A percentile compares a stretch with the other conserved stretches of the same genome.
Evolutionary conservation across 306 rosid genomes (phyloP).

Genomic region (Casuarina cunninghamiana): DNA sequence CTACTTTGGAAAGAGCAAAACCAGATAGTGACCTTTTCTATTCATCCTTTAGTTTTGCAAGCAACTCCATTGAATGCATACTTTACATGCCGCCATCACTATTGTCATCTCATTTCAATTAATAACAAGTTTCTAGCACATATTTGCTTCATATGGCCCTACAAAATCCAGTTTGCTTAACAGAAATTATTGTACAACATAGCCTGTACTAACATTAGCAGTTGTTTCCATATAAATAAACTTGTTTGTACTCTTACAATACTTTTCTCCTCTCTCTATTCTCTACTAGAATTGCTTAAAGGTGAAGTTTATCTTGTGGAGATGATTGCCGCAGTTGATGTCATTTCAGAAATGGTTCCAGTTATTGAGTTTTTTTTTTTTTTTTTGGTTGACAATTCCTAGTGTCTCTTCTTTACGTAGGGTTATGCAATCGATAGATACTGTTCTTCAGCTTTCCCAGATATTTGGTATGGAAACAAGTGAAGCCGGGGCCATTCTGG

Average conservation of each 20-base stretch:
- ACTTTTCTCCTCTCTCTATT: neutral
- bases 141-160: neutral
- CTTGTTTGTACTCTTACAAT: neutral
- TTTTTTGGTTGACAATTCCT: slow-evolving; percentile 5
- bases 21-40: neutral
- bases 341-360: slow-evolving; percentile 7
- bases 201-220: neutral
- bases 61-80: neutral
- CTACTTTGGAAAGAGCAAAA: neutral
- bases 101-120: neutral
- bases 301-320: neutral
- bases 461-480: slow-evolving; percentile 60
- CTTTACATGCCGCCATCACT: too few species aligned
- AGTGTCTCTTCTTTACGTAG: slow-evolving; percentile 46
- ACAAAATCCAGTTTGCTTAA: neutral
- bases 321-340: slow-evolving; percentile 10
- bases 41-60: neutral
- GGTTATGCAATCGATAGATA: slow-evolving; percentile 76
- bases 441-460: slow-evolving; percentile 70
- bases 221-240: neutral
- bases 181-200: neutral
- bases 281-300: neutral
- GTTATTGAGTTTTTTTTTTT: slow-evolving; percentile 10
- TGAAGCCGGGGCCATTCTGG: slow-evolving; percentile 80
- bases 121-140: neutral